A percentile compares a stretch with the other conserved stretches of the same genome.
Evolutionary conservation across 106 monocot genomes (phyloP).

Genomic region (Allium sativum): DNA sequence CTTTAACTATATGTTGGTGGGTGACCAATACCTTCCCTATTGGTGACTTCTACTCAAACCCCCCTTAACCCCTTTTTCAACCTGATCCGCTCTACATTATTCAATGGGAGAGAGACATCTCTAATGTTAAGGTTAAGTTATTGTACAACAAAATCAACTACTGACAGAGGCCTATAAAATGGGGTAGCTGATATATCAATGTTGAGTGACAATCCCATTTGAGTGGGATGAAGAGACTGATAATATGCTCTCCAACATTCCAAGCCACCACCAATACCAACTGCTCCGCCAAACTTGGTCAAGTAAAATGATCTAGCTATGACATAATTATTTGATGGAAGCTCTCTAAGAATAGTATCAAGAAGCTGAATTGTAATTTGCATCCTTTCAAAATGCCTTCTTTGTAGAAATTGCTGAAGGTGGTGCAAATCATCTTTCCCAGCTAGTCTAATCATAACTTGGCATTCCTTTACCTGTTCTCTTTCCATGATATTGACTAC

Average conservation of each 20-base stretch:
- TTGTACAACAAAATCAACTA: slow-evolving; percentile 27
- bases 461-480: slow-evolving; percentile 3
- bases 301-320: slow-evolving; percentile 52
- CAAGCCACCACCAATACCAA: slow-evolving; percentile 44
- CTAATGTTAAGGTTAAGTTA: slow-evolving; percentile 19
- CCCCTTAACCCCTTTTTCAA: slow-evolving; percentile 43
- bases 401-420: slow-evolving; percentile 26
- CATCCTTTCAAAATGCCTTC: slow-evolving; percentile 27
- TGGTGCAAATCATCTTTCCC: slow-evolving; percentile 26
- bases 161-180: slow-evolving; percentile 30
- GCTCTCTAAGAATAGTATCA: slow-evolving; percentile 41
- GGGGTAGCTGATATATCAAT: slow-evolving; percentile 53
- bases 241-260: slow-evolving; percentile 83
- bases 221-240: slow-evolving; percentile 75
- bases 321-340: slow-evolving; percentile 11
- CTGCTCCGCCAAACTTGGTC: slow-evolving; percentile 10
- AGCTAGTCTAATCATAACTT: slow-evolving; percentile 27
- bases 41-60: slow-evolving; percentile 26
- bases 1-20: slow-evolving; percentile 41
- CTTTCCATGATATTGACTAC: slow-evolving; percentile 16
- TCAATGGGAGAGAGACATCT: slow-evolving; percentile 11
- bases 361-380: slow-evolving; percentile 45
- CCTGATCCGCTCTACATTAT: slow-evolving; percentile 33
- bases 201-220: slow-evolving; percentile 71
- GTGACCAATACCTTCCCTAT: slow-evolving; percentile 5